phyloP scores from a whole-genome alignment of 2,329 filamentous ascomycete genomes.

The Claviceps humidiphila region DNA sequence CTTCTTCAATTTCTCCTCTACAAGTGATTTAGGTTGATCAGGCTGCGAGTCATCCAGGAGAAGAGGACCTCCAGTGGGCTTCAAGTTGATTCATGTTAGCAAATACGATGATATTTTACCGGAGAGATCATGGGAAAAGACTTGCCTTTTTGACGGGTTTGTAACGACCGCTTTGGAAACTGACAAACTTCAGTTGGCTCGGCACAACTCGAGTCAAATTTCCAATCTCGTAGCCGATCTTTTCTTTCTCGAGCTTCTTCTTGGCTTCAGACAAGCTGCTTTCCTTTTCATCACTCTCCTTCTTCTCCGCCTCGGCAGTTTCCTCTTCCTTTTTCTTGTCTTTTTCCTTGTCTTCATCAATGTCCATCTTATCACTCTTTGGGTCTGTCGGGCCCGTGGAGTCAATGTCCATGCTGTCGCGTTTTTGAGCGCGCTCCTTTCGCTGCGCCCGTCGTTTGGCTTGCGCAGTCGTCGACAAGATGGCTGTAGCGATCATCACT shows the following conservation, averaged over 20 bases:
- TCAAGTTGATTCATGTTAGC: not conserved
- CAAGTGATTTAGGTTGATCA: constrained; percentile 61
- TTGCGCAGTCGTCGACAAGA: constrained; percentile 91
- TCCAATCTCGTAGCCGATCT: constrained; percentile 87
- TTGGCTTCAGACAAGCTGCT: constrained; percentile 45
- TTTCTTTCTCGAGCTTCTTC: constrained; percentile 92
- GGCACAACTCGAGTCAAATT: constrained; percentile 96
- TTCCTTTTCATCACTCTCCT: constrained; percentile 23
- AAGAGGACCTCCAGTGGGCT: constrained; percentile 89
- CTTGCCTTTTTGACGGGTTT: constrained; percentile 78
- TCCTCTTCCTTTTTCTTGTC: constrained; percentile 42
- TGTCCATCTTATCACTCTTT: constrained; percentile 75
- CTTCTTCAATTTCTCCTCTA: constrained; percentile 92
- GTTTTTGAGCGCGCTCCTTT: constrained; percentile 79
- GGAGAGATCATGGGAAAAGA: constrained; percentile 5
- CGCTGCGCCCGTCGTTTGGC: constrained; percentile 89
- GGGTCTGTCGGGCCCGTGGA: constrained; percentile 53
- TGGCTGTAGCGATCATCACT: constrained; percentile 86
- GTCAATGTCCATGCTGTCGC: constrained; percentile 94
- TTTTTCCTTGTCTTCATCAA: constrained; percentile 53
- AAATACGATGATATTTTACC: not conserved
- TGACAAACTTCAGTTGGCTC: constrained; percentile 88
- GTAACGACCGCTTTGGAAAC: constrained; percentile 80
- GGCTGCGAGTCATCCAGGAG: constrained; percentile 78
- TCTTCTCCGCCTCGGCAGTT: constrained; percentile 44